phyloP scores from a whole-genome alignment of 1,284 basidiomycete genomes.

The Rhodotorula sp. region DNA sequence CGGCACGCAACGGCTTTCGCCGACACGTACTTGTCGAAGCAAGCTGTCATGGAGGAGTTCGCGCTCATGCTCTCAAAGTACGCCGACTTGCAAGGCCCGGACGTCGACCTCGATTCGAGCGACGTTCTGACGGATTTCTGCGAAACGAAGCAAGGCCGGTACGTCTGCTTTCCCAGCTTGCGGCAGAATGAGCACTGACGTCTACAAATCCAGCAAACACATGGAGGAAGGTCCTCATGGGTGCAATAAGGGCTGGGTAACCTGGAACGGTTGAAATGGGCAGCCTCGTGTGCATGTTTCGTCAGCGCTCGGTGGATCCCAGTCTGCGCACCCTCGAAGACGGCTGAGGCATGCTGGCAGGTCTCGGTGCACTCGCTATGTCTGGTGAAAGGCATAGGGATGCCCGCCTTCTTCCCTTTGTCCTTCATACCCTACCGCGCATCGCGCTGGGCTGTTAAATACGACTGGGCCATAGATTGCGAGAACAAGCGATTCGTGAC shows the following conservation, averaged over 20 bases:
- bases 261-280: background rate
- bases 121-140: slow-evolving; percentile 1
- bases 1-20: background rate
- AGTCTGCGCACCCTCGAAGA: too few relatives aligned
- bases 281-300: too few relatives aligned
- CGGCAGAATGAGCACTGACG: background rate
- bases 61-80: background rate
- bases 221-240: background rate
- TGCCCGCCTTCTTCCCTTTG: too few relatives aligned
- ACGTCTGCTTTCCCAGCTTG: background rate
- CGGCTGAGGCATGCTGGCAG: too few relatives aligned
- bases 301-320: too few relatives aligned
- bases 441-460: too few relatives aligned
- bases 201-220: background rate
- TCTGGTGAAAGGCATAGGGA: too few relatives aligned
- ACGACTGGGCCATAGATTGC: too few relatives aligned
- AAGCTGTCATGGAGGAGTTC: slow-evolving; percentile 5
- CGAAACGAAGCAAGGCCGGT: background rate
- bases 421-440: too few relatives aligned
- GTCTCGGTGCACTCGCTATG: too few relatives aligned
- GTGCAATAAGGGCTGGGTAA: background rate
- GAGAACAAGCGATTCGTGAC: too few relatives aligned
- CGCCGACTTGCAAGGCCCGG: slow-evolving; percentile 3
- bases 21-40: slow-evolving; percentile 2
- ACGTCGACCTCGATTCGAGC: background rate